A percentile compares a stretch with the other conserved stretches of the same genome.
phyloP scores from a whole-genome alignment of 2,329 filamentous ascomycete genomes.

The Coleophoma crateriformis region DNA sequence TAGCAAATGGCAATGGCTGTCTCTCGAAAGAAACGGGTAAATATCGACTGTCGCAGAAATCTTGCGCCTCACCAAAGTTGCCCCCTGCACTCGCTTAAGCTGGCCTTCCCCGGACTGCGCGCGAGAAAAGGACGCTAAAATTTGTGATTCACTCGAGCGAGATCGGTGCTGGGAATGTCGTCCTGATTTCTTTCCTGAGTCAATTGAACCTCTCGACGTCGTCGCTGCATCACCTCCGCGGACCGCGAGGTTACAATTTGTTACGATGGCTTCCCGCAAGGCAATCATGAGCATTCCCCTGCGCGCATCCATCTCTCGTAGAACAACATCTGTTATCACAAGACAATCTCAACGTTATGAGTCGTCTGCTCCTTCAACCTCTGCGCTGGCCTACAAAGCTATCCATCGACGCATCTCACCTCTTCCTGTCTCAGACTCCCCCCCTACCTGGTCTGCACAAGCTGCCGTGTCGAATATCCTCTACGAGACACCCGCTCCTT shows the following conservation, averaged over 20 bases:
- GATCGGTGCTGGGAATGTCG: background rate
- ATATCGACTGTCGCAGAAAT: too few relatives aligned
- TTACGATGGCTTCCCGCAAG: slow-evolving; percentile 25
- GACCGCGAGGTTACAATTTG: too few relatives aligned
- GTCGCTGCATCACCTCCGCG: too few relatives aligned
- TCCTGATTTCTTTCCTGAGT: slow-evolving; percentile 1
- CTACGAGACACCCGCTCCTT: slow-evolving; percentile 91
- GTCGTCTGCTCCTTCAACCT: slow-evolving; percentile 69
- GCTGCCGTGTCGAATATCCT: slow-evolving; percentile 97
- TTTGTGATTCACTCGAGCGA: too few relatives aligned
- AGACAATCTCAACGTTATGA: slow-evolving; percentile 23
- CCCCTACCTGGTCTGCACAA: slow-evolving; percentile 81
- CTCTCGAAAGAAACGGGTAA: too few relatives aligned
- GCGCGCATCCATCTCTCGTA: slow-evolving; percentile 13
- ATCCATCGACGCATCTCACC: slow-evolving; percentile 86
- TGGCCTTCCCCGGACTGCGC: background rate
- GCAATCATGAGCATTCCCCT: slow-evolving; percentile 21
- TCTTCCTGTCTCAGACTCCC: slow-evolving; percentile 70
- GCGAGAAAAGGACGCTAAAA: too few relatives aligned
- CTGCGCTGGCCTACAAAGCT: slow-evolving; percentile 94
- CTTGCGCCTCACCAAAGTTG: too few relatives aligned
- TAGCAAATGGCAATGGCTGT: too few relatives aligned
- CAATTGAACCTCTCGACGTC: too few relatives aligned
- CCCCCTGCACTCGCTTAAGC: too few relatives aligned
- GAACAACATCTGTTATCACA: slow-evolving; percentile 11